These are phyloP conservation scores for Diaporthe destruens DNA, from an alignment of 2,329 filamentous ascomycete genomes.

Conservation along the genomic window DNA sequence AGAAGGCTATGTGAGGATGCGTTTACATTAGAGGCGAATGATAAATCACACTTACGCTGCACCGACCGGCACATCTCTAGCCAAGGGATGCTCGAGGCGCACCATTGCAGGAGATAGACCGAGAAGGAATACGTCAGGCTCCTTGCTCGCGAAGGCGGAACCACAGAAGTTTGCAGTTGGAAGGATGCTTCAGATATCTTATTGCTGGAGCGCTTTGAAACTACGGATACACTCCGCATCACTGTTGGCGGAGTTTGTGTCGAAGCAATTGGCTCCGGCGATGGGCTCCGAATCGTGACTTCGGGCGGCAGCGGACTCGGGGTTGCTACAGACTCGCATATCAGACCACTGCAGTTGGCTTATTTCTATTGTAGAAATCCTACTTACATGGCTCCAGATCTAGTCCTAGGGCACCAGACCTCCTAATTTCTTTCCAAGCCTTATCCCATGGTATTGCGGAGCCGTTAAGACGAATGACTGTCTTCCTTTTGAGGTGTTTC, in stretches of 20 bases:
- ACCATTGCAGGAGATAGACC: not conserved
- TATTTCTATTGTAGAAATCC: too few relatives aligned
- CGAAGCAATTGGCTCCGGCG: not conserved
- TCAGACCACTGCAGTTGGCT: not conserved
- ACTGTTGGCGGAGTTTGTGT: not conserved
- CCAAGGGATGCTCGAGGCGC: not conserved
- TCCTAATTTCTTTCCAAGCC: conserved; percentile 15
- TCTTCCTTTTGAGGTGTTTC: not conserved
- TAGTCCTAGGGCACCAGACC: not conserved
- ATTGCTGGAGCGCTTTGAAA: too few relatives aligned
- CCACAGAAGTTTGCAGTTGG: not conserved
- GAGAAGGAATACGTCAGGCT: not conserved
- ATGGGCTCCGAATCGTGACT: not conserved
- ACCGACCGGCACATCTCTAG: not conserved
- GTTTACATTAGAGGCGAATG: not conserved
- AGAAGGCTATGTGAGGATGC: not conserved
- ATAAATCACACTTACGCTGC: not conserved
- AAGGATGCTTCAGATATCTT: too few relatives aligned
- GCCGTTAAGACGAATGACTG: not conserved
- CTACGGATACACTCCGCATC: too few relatives aligned
- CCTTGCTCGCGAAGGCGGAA: not conserved
- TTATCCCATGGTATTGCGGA: not conserved
- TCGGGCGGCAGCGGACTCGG: not conserved
- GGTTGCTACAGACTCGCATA: not conserved
- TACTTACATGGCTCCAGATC: not conserved